Percentiles rank a stretch among this genome's conserved stretches.
Evolutionary conservation across 192 early-diverging fungal species (phyloP).

Genomic region (Umbelopsis sp.): DNA sequence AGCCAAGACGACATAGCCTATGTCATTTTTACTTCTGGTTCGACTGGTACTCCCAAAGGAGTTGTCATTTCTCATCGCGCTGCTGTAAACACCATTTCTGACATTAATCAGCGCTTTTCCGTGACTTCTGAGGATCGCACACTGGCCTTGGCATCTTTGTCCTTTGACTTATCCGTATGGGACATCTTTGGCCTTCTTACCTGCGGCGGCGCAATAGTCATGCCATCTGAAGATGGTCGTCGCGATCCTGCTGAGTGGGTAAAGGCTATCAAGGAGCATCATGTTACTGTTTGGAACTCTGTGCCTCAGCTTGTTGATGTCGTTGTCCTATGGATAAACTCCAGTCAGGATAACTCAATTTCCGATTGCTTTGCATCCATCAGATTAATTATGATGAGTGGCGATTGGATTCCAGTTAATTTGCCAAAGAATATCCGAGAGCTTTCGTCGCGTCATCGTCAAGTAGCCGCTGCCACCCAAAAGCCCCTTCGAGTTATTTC

Average conservation of each 20-base stretch:
- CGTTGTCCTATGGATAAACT: neutral
- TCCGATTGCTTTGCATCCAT: neutral
- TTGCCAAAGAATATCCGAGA: neutral
- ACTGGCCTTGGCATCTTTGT: neutral
- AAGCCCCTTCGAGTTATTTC: neutral
- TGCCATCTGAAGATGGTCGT: slow-evolving; percentile 1
- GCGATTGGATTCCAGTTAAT: neutral
- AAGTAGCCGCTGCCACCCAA: neutral
- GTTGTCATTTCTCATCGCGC: slow-evolving; percentile 19
- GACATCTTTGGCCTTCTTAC: neutral
- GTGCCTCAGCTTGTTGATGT: neutral
- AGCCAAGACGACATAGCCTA: neutral
- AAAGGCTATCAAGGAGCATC: neutral
- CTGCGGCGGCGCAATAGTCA: neutral
- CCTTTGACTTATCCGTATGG: neutral
- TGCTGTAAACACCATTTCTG: neutral
- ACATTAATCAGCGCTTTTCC: neutral
- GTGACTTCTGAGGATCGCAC: neutral
- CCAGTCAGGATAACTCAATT: neutral
- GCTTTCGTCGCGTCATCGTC: neutral
- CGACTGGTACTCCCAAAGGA: slow-evolving; percentile 41
- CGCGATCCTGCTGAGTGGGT: neutral
- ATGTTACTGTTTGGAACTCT: neutral
- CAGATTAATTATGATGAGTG: neutral
- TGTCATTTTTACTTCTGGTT: slow-evolving; percentile 35